phyloP scores from a whole-genome alignment of 23 red algal genomes.

The Chondrus crispus region DNA sequence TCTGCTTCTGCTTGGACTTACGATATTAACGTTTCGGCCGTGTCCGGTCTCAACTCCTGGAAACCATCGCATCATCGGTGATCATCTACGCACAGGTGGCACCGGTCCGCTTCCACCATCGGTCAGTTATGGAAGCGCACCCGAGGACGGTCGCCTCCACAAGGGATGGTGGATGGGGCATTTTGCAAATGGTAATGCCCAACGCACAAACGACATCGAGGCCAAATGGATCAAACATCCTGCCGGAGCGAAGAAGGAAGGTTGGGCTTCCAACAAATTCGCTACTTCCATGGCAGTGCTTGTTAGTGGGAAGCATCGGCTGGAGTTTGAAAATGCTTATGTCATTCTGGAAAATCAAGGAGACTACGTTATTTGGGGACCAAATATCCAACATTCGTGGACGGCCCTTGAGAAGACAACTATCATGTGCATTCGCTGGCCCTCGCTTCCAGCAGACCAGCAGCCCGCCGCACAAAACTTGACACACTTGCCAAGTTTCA shows the following conservation, averaged over 20 bases:
- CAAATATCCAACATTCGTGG: slow-evolving; percentile 60
- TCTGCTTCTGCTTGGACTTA: slow-evolving; percentile 23
- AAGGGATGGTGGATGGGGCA: slow-evolving; percentile 62
- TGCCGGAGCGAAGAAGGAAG: slow-evolving; percentile 37
- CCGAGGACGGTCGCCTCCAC: background rate
- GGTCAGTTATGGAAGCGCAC: slow-evolving; percentile 37
- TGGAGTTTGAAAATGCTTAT: slow-evolving; percentile 53
- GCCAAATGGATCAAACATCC: slow-evolving; percentile 48
- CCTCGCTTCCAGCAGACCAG: slow-evolving; percentile 62
- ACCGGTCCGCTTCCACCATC: slow-evolving; percentile 10
- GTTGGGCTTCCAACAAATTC: slow-evolving; percentile 37
- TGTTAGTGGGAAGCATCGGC: slow-evolving; percentile 41
- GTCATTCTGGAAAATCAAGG: slow-evolving; percentile 61
- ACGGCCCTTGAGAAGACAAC: slow-evolving; percentile 37
- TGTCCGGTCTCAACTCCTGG: background rate
- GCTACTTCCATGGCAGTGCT: slow-evolving; percentile 68
- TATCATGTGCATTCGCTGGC: slow-evolving; percentile 71
- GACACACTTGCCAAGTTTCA: too few species aligned
- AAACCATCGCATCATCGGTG: background rate
- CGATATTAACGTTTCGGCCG: slow-evolving; percentile 33
- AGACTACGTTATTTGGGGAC: slow-evolving; percentile 69
- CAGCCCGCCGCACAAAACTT: too few species aligned
- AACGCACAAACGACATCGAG: slow-evolving; percentile 30
- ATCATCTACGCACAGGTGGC: background rate
- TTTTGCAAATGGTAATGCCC: background rate